Evolutionary conservation across 1,284 basidiomycete species (phyloP).

Genomic region (Leccinum ponderosum): DNA sequence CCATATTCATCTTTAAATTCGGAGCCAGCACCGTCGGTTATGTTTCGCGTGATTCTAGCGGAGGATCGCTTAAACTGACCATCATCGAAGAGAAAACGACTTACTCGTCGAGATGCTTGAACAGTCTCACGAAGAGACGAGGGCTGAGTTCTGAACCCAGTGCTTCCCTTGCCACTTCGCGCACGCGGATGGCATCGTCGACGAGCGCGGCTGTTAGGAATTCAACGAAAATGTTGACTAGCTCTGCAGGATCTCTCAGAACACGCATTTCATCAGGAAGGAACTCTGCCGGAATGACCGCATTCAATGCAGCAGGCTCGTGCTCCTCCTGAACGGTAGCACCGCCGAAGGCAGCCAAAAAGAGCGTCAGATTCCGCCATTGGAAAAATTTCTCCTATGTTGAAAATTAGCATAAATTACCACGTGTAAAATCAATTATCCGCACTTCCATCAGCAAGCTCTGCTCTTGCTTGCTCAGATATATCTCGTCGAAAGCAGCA

Average conservation of each 20-base stretch:
- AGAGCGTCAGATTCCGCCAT: conserved; percentile 88
- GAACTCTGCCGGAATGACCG: conserved; percentile 57
- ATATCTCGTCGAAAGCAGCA: conserved; percentile 36
- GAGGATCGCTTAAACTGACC: conserved; percentile 1
- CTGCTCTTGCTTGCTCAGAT: conserved; percentile 37
- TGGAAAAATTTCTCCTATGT: conserved; percentile 71
- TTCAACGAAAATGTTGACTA: conserved; percentile 66
- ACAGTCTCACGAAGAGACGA: conserved; percentile 62
- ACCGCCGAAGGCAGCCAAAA: conserved; percentile 76
- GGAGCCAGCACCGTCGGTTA: conserved; percentile 44
- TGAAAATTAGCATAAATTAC: conserved; percentile 12
- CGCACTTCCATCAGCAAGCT: conserved; percentile 43
- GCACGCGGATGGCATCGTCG: conserved; percentile 59
- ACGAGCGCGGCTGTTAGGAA: conserved; percentile 73
- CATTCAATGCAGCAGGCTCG: conserved; percentile 48
- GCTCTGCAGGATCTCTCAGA: conserved; percentile 53
- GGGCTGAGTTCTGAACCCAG: conserved; percentile 78
- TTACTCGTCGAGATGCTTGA: conserved; percentile 75
- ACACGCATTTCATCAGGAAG: conserved; percentile 74
- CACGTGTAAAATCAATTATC: neutral
- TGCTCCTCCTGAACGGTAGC: conserved; percentile 59
- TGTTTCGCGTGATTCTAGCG: conserved; percentile 47
- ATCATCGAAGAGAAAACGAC: conserved; percentile 25
- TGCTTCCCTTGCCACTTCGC: conserved; percentile 79
- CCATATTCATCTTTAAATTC: conserved; percentile 56